Percentiles rank a stretch among this genome's conserved stretches.
Conservation (phyloP, 2,329 filamentous ascomycete genomes). For the Tothia fuscella region DNA sequence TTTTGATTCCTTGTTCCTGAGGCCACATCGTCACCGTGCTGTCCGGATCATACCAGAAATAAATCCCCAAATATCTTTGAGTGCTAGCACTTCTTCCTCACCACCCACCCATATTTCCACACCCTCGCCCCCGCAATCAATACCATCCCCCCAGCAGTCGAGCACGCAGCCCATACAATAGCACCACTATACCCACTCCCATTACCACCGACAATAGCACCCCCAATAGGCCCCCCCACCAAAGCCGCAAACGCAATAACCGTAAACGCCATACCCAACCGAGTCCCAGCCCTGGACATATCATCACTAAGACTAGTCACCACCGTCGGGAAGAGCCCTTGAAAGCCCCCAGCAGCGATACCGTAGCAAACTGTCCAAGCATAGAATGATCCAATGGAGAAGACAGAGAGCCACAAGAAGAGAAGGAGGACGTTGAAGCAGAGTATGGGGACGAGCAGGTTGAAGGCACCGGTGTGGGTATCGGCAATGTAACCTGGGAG, state of each 20-base stretch:
- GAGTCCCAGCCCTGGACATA: slow-evolving; percentile 40
- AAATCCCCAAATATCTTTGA: too few species aligned
- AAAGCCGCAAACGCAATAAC: slow-evolving; percentile 38
- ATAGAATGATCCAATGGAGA: slow-evolving; percentile 40
- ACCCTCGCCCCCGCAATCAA: slow-evolving; percentile 7
- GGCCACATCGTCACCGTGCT: too few species aligned
- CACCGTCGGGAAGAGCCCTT: slow-evolving; percentile 53
- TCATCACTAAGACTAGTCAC: slow-evolving; percentile 43
- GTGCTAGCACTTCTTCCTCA: slow-evolving; percentile 10
- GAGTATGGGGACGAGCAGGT: slow-evolving; percentile 43
- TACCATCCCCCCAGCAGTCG: background rate
- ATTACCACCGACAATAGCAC: slow-evolving; percentile 8
- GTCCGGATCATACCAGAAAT: too few species aligned
- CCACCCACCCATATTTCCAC: slow-evolving; percentile 6
- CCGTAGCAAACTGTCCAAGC: slow-evolving; percentile 54
- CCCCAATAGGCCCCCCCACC: slow-evolving; percentile 11
- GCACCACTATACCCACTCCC: slow-evolving; percentile 1
- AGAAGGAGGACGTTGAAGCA: slow-evolving; percentile 30
- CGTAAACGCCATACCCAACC: slow-evolving; percentile 45
- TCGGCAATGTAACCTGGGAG: slow-evolving; percentile 49
- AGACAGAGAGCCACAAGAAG: slow-evolving; percentile 49
- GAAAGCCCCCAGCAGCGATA: slow-evolving; percentile 49
- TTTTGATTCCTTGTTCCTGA: too few species aligned
- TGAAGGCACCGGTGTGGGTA: slow-evolving; percentile 44
- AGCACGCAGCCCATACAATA: slow-evolving; percentile 5